Evolutionary conservation across 495 filamentous ascomycete genomes (phyloP).

Genomic region (Aspergillus sclerotioniger): DNA sequence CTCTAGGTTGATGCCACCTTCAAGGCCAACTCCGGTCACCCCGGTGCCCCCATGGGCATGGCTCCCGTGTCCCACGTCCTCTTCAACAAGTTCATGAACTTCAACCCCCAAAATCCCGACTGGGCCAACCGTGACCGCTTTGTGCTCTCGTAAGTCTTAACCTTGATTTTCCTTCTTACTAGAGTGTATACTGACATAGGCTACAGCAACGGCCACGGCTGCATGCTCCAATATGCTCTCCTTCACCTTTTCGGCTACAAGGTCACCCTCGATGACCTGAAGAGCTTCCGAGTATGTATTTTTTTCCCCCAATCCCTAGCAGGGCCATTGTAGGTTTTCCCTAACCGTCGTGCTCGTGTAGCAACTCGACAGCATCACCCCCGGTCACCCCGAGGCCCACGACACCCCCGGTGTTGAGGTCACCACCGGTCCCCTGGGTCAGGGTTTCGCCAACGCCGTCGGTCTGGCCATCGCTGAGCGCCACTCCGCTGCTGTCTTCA

Average conservation of each 20-base stretch:
- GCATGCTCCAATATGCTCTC: conserved; percentile 98
- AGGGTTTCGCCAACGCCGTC: conserved; percentile 93
- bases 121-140: conserved; percentile 98
- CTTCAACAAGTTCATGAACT: conserved; percentile 98
- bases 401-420: conserved; percentile 97
- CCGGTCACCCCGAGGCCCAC: conserved; percentile 94
- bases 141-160: conserved; percentile 86
- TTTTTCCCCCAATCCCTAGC: neutral
- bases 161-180: neutral
- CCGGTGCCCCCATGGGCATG: conserved; percentile 99
- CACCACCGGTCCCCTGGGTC: conserved; percentile 93
- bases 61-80: conserved; percentile 96
- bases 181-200: conserved; percentile 10
- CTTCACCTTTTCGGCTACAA: conserved; percentile 95
- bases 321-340: neutral
- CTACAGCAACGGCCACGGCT: conserved; percentile 90
- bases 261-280: conserved; percentile 83
- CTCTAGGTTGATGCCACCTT: conserved; percentile 92
- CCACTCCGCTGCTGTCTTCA: conserved; percentile 86
- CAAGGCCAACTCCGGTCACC: conserved; percentile 95
- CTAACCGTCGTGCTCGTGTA: conserved; percentile 26
- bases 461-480: conserved; percentile 95
- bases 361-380: conserved; percentile 88
- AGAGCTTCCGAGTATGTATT: conserved; percentile 83
- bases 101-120: conserved; percentile 98